Evolutionary conservation across 2,329 filamentous ascomycete species (phyloP).

Genomic region (Ceratocystis papillata): DNA sequence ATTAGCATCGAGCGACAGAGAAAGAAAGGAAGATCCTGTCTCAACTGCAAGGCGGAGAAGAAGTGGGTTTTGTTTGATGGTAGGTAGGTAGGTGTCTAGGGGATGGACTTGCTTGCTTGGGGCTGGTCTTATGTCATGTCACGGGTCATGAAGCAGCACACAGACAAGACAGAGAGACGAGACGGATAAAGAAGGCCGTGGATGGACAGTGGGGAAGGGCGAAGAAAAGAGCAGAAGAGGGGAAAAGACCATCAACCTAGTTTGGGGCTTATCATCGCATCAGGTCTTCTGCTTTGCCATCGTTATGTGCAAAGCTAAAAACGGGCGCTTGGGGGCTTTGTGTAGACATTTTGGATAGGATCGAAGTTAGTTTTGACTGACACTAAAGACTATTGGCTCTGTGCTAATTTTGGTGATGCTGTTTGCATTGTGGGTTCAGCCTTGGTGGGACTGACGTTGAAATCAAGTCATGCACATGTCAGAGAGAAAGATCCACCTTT

Average conservation of each 20-base stretch:
- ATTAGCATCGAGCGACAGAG: not conserved
- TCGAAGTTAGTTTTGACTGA: not conserved
- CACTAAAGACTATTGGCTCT: not conserved
- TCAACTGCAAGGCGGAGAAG: conserved; percentile 1
- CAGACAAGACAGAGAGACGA: not conserved
- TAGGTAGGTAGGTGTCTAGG: not conserved
- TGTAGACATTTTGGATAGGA: not conserved
- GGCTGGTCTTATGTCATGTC: conserved; percentile 4
- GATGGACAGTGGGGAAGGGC: not conserved
- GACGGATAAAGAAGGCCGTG: not conserved
- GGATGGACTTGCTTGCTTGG: not conserved
- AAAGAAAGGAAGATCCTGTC: conserved; percentile 7
- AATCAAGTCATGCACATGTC: conserved; percentile 7
- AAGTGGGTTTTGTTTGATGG: conserved; percentile 10
- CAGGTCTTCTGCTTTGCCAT: too few species aligned
- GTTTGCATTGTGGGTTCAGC: conserved; percentile 2
- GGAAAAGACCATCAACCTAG: too few species aligned
- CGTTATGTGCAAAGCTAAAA: too few species aligned
- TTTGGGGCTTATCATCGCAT: too few species aligned
- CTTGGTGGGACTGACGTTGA: conserved; percentile 12
- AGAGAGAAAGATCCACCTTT: not conserved
- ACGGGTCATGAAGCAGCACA: not conserved
- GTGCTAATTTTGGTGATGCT: conserved; percentile 5
- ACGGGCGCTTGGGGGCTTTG: not conserved
- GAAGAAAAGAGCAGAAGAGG: not conserved